phyloP scores from a whole-genome alignment of 768 basidiomycete species.

The Boletus pseudopeckii region DNA sequence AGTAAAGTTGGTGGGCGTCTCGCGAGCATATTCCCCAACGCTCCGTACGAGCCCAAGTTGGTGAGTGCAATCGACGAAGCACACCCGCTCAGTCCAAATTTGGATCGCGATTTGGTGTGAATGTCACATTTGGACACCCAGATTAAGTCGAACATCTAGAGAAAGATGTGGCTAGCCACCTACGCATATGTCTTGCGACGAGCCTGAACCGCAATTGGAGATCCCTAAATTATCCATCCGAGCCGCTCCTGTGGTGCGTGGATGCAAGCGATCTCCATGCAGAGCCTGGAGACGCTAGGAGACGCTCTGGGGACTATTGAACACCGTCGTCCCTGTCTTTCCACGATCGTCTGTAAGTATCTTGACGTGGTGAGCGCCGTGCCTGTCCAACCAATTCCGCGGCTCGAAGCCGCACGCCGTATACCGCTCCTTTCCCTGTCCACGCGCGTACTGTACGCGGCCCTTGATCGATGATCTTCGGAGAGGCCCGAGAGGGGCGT shows the following conservation, averaged over 20 bases:
- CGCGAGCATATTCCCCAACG: no score
- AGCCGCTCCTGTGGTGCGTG: background rate
- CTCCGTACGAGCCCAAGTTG: no score
- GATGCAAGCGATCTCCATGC: background rate
- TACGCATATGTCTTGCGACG: background rate
- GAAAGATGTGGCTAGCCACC: background rate
- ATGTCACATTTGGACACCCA: background rate
- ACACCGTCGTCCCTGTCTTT: background rate
- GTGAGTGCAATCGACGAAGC: no score
- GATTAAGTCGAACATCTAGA: background rate
- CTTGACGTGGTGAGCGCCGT: slow-evolving; percentile 1
- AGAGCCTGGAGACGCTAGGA: background rate
- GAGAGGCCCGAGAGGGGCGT: no score
- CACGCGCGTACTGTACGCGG: no score
- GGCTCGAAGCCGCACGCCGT: no score
- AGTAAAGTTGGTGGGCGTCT: no score
- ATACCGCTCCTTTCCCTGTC: no score
- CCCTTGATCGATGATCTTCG: no score
- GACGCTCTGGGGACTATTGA: background rate
- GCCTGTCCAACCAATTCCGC: background rate
- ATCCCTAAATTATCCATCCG: background rate
- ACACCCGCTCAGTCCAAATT: no score
- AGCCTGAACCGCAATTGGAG: background rate
- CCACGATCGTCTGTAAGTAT: slow-evolving; percentile 1
- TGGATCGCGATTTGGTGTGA: background rate